Evolutionary conservation across 2,329 filamentous ascomycete genomes (phyloP), one percentile per base, ranked within the genome.

Genomic region (Microcyclospora pomicola): DNA sequence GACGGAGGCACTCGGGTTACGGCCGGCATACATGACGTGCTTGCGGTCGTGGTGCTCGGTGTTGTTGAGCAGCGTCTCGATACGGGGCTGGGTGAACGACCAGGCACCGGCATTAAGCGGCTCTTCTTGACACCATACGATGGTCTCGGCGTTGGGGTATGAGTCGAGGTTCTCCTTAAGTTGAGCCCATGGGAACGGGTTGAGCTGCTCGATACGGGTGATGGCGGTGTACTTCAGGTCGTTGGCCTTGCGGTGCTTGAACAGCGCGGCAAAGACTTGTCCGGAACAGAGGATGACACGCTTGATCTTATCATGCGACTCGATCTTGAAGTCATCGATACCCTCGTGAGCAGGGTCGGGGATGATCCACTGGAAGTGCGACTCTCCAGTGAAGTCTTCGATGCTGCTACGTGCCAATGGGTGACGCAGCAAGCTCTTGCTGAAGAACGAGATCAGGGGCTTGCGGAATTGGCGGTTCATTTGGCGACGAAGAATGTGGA

Each of bases 381-480:
- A 86, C 38, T 94, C 80, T 37, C 80, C 85, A 10, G 75, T 82
- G 67, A 98, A 95, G 47, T 94, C 86, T 53, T 93, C 84, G 54
- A 96, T 80, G 53, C 75, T 67, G 35, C 88, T 96, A 49, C 91
- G 85, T 34, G 87, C 83, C 41, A 96, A 64, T 35, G 91, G 91
- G 64, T 98, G 91, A 55, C 91, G 86, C 49, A 98, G 80, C 35
- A 98, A 75, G 44, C 84, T 82, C 71, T 98, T 98, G 54, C 85
- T 94, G 75, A 98, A 98, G 80, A 98, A 98, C 52, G 95, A 80
- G 55, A 96, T 72, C 40, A 98, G 77, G 52, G 91, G 91, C 72
- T 98, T 98, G 67, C 91, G 79, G 82, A 98, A 98, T 61, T 98
- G 88, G 56, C 91, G 78, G 73, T 96, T 87, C 79, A 98, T 94